Base-by-base conservation (phyloP, 169 alveolate genomes). In the Toxoplasma gondii region DNA sequence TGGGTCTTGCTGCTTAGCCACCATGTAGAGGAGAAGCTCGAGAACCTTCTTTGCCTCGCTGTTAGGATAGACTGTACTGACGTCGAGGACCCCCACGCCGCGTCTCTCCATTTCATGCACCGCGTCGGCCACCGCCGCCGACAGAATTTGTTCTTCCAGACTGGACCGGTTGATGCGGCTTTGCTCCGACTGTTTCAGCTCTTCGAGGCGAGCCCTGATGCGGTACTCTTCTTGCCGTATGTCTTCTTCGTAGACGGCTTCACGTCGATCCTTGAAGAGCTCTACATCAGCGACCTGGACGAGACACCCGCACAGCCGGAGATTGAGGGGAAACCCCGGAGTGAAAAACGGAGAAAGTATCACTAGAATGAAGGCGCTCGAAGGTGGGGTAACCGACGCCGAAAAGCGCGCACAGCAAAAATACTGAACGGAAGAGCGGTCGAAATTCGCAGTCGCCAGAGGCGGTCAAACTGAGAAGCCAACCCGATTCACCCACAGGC, bases 11-110 rank as follows among this genome's bases (percentile, higher is more conserved):
- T 82, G 53, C 90, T 41, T 12, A 7, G 31, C 90, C 69, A 43
- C 31, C 67, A 82, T 7, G 29, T 82, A 82, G 54, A 82, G 67
- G 24, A 43, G 54, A 38, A 82, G 67, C 34, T 82, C 64, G 54
- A 82, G 36, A 22, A 82, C 90, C 64, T 82, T 82, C 67, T 43
- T 38, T 16, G 90, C 90, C 10, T 82, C 90, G 36, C 90, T 82
- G 38, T 39, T 67, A 1, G 41, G 64, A 38, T 82, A 82, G 38
- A 82, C 90, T 22, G 2, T n/a, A 31, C 90, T 82, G 67, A 44
- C 27, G 41, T 82, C 90, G 12, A 82, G 36, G 17, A 82, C 67
- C 24, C 67, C 90, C 9, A 82, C 31, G 90, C 90, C 90, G 1
- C 67, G 2, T 12, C 29, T 2, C 17, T 82, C 64, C 90, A 82